Evolutionary conservation across 1,284 basidiomycete genomes (phyloP).

Genomic region (Omphalotus olearius): DNA sequence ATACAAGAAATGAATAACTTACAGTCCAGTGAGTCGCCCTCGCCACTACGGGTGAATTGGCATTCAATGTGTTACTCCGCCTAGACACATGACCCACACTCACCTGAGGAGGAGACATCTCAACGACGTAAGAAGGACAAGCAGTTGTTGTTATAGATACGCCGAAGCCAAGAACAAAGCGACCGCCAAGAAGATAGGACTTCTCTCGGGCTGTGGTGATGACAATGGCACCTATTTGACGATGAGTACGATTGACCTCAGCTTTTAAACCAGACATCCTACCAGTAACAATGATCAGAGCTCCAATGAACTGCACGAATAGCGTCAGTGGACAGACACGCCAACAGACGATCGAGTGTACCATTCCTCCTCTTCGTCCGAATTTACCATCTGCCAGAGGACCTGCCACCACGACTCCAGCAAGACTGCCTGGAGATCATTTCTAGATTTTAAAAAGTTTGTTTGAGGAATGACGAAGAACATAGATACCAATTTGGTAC

Average conservation of each 20-base stretch:
- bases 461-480: neutral
- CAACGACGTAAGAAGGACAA: conserved; percentile 44
- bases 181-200: conserved; percentile 39
- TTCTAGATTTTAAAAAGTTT: neutral
- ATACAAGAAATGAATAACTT: conserved; percentile 16
- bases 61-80: neutral
- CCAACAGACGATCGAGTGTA: conserved; percentile 15
- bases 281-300: conserved; percentile 39
- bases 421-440: conserved; percentile 26
- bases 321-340: conserved; percentile 2
- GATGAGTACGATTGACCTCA: neutral
- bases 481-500: conserved; percentile 11
- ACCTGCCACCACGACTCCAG: conserved; percentile 35
- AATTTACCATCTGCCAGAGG: conserved; percentile 37
- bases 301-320: conserved; percentile 34
- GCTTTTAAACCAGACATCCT: neutral
- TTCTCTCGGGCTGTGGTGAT: conserved; percentile 38
- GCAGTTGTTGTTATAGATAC: conserved; percentile 45
- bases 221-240: conserved; percentile 32
- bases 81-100: conserved; percentile 5
- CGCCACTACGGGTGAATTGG: conserved; percentile 39
- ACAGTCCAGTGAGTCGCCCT: conserved; percentile 52
- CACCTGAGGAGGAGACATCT: conserved; percentile 57
- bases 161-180: conserved; percentile 49
- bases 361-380: conserved; percentile 52